Evolutionary conservation across 371 early-diverging fungal species (phyloP).

Genomic region (Gilbertella persicaria): DNA sequence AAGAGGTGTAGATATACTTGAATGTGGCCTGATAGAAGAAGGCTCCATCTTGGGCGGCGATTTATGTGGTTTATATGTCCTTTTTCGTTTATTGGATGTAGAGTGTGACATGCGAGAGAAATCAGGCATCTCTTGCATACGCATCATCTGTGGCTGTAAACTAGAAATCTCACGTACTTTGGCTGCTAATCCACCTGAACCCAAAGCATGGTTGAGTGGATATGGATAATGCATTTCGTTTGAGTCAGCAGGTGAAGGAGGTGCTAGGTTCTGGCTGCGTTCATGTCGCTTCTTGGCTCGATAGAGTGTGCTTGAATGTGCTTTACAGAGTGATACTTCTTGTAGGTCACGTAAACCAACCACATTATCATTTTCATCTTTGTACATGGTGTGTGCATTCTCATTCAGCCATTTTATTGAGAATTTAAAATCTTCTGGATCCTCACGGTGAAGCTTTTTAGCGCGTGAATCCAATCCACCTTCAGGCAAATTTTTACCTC

Average conservation of each 20-base stretch:
- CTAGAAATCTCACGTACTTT: slow-evolving; percentile 39
- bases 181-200: slow-evolving; percentile 35
- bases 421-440: slow-evolving; percentile 50
- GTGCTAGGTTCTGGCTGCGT: slow-evolving; percentile 36
- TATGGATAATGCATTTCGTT: slow-evolving; percentile 26
- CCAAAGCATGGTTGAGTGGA: slow-evolving; percentile 10
- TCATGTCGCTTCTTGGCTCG: slow-evolving; percentile 52
- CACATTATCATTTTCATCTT: slow-evolving; percentile 32
- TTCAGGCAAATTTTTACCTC: slow-evolving; percentile 52
- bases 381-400: slow-evolving; percentile 43
- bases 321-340: slow-evolving; percentile 56
- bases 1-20: slow-evolving; percentile 45
- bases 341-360: slow-evolving; percentile 34
- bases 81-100: slow-evolving; percentile 38
- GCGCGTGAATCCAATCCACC: slow-evolving; percentile 51
- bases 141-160: slow-evolving; percentile 10
- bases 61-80: slow-evolving; percentile 7
- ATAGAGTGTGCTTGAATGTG: slow-evolving; percentile 53
- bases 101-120: slow-evolving; percentile 33
- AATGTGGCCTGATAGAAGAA: slow-evolving; percentile 17
- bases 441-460: slow-evolving; percentile 42
- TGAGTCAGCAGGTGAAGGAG: slow-evolving; percentile 49
- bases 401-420: slow-evolving; percentile 48
- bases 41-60: not conserved
- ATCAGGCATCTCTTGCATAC: slow-evolving; percentile 27